Conservation (phyloP, 106 monocot genomes). For the Triglochin maritima region DNA sequence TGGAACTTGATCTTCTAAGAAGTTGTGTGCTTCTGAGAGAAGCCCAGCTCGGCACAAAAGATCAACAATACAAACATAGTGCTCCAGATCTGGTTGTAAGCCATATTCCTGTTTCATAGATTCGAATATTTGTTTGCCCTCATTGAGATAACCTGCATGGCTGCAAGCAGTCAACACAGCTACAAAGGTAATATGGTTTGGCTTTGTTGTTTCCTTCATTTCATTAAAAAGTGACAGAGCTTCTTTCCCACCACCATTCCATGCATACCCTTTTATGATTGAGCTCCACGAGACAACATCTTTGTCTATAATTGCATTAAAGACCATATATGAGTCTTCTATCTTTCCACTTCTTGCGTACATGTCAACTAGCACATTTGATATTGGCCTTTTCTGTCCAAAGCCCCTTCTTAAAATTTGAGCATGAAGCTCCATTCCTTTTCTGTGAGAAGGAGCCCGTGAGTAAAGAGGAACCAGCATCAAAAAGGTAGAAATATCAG, state of each 20-base stretch:
- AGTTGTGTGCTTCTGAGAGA: slow-evolving; percentile 30
- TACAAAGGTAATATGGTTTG: slow-evolving; percentile 61
- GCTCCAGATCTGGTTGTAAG: slow-evolving; percentile 38
- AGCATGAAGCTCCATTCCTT: slow-evolving; percentile 39
- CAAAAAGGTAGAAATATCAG: slow-evolving; percentile 33
- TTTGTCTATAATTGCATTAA: slow-evolving; percentile 32
- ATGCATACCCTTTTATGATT: slow-evolving; percentile 57
- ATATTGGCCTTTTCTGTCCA: slow-evolving; percentile 18
- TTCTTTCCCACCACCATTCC: slow-evolving; percentile 32
- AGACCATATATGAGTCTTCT: slow-evolving; percentile 27
- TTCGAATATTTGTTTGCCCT: slow-evolving; percentile 29
- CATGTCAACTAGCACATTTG: slow-evolving; percentile 56
- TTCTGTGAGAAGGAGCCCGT: slow-evolving; percentile 16
- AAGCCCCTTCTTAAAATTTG: slow-evolving; percentile 52
- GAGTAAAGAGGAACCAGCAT: slow-evolving; percentile 28
- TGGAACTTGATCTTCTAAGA: slow-evolving; percentile 17
- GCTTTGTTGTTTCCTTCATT: slow-evolving; percentile 35
- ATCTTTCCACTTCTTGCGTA: slow-evolving; percentile 50
- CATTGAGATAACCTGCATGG: slow-evolving; percentile 46
- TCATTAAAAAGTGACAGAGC: slow-evolving; percentile 33
- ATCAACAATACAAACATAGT: slow-evolving; percentile 47
- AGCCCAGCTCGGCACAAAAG: slow-evolving; percentile 40
- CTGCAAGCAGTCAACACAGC: slow-evolving; percentile 53
- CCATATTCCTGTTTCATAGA: slow-evolving; percentile 42
- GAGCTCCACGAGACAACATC: slow-evolving; percentile 74